A percentile compares a stretch with the other conserved stretches of the same genome.
Conservation (phyloP, 768 basidiomycete genomes). For the Fomitopsis serialis region DNA sequence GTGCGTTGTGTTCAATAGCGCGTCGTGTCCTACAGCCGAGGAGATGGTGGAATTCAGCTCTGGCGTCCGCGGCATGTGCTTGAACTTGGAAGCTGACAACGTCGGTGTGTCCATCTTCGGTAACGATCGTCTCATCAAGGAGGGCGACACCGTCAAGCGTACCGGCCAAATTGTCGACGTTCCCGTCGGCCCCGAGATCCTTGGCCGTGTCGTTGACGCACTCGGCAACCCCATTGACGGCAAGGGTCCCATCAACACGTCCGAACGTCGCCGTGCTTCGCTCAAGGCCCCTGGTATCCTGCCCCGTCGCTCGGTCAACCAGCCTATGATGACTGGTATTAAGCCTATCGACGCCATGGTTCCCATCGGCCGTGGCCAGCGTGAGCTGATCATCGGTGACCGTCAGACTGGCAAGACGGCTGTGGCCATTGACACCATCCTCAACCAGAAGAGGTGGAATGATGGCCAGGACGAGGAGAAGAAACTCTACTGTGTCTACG, state of each 20-base stretch:
- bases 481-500: constrained; percentile 99
- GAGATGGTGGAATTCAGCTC: constrained; percentile 99
- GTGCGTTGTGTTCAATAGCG: constrained; percentile 13
- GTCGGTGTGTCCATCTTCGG: constrained; percentile 99
- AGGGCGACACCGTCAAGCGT: constrained; percentile 99
- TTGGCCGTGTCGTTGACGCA: constrained; percentile 99
- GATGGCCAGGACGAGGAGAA: constrained; percentile 94
- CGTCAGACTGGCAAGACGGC: constrained; percentile 99
- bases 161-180: constrained; percentile 99
- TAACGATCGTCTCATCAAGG: constrained; percentile 97
- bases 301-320: constrained; percentile 98
- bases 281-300: constrained; percentile 99
- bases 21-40: constrained; percentile 56
- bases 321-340: constrained; percentile 99
- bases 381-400: constrained; percentile 99
- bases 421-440: constrained; percentile 99
- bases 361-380: constrained; percentile 99
- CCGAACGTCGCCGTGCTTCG: constrained; percentile 94
- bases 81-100: constrained; percentile 99
- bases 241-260: constrained; percentile 93
- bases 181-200: constrained; percentile 93
- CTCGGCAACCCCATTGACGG: constrained; percentile 99
- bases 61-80: constrained; percentile 99
- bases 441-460: constrained; percentile 99
- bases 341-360: constrained; percentile 99